phyloP scores from a whole-genome alignment of 805 yeast species.

The Saccharomycopsis schoenii region DNA sequence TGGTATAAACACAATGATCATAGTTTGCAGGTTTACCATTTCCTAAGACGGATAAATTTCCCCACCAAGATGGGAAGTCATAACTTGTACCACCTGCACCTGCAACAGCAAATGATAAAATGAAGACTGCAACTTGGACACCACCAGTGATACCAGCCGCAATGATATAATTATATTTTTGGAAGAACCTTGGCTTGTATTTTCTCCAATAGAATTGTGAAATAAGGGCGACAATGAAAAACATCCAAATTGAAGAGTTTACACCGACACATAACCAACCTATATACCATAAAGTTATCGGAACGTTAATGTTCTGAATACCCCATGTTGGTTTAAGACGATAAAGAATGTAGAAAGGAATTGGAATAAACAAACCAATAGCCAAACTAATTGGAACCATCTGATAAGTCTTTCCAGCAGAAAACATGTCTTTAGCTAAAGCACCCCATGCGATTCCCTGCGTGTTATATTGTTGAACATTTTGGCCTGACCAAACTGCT shows the following conservation, averaged over 20 bases:
- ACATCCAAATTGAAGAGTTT: conserved; percentile 25
- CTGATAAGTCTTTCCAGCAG: conserved; percentile 24
- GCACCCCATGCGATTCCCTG: conserved; percentile 29
- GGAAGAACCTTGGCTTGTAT: conserved; percentile 22
- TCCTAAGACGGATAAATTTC: conserved; percentile 18
- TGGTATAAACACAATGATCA: conserved; percentile 15
- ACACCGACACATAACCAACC: conserved; percentile 27
- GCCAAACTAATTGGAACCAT: conserved; percentile 25
- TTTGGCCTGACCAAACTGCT: conserved; percentile 29
- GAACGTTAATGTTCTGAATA: conserved; percentile 21
- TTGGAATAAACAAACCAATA: conserved; percentile 24
- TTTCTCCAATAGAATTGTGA: conserved; percentile 23
- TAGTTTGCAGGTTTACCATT: conserved; percentile 12
- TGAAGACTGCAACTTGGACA: conserved; percentile 26
- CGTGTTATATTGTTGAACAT: conserved; percentile 28
- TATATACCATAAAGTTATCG: conserved; percentile 26
- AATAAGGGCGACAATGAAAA: conserved; percentile 23
- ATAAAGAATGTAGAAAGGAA: conserved; percentile 25
- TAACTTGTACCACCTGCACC: conserved; percentile 26
- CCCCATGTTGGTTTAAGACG: conserved; percentile 26
- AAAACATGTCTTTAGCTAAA: conserved; percentile 26
- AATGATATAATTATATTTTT: conserved; percentile 40
- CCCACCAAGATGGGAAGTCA: conserved; percentile 29
- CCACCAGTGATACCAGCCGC: conserved; percentile 45
- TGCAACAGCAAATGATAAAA: conserved; percentile 26